Conservation (phyloP, 2,329 filamentous ascomycete genomes). For the Colletotrichum limetticola region DNA sequence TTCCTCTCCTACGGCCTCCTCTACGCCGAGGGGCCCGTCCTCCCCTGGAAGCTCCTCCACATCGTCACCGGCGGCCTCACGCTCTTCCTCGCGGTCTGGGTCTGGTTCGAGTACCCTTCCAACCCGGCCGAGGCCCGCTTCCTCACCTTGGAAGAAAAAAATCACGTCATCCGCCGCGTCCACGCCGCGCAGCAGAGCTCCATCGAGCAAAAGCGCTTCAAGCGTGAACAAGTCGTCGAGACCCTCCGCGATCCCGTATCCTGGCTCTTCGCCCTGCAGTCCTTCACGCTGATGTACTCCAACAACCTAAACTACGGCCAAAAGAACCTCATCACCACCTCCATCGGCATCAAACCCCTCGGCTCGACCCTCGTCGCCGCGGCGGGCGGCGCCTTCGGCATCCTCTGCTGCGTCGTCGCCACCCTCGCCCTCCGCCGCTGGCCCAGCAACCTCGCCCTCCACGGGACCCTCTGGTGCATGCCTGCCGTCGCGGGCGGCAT, state of each 20-base stretch:
- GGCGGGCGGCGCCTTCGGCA: constrained; percentile 48
- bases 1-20: constrained; percentile 54
- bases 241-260: constrained; percentile 44
- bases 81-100: constrained; percentile 45
- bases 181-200: constrained; percentile 47
- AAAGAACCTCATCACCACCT: constrained; percentile 48
- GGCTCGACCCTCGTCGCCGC: constrained; percentile 52
- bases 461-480: constrained; percentile 44
- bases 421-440: constrained; percentile 42
- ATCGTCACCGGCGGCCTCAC: constrained; percentile 50
- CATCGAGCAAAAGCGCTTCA: constrained; percentile 51
- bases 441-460: constrained; percentile 45
- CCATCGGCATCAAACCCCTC: constrained; percentile 47
- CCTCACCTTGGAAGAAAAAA: constrained; percentile 36
- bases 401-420: constrained; percentile 46
- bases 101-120: constrained; percentile 46
- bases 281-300: constrained; percentile 47
- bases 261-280: constrained; percentile 44
- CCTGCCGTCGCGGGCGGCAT: constrained; percentile 43
- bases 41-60: constrained; percentile 53
- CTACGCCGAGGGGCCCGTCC: constrained; percentile 44
- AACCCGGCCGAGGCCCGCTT: constrained; percentile 38
- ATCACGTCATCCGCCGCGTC: constrained; percentile 41
- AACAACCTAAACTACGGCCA: constrained; percentile 54
- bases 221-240: constrained; percentile 43